A percentile compares a stretch with the other conserved stretches of the same genome.
Conservation (phyloP, 2,329 filamentous ascomycete species). For the Diaporthe sp. region DNA sequence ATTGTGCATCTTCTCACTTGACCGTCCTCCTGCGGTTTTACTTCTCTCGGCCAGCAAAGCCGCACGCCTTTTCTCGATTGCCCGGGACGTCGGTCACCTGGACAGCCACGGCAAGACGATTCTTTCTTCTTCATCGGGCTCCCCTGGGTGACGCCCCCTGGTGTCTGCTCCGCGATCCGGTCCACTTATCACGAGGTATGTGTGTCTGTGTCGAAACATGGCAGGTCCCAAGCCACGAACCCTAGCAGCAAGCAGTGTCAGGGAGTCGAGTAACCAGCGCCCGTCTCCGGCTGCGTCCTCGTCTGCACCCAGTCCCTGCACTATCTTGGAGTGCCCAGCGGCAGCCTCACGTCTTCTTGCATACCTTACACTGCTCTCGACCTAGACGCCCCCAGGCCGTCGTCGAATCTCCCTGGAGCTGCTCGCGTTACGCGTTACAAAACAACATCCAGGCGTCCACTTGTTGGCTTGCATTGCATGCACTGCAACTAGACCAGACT, state of each 20-base stretch:
- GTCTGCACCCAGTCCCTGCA: constrained; percentile 38
- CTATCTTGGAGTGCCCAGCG: constrained; percentile 38
- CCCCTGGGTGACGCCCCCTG: neutral
- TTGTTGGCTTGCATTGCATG: constrained; percentile 19
- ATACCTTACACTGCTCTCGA: constrained; percentile 34
- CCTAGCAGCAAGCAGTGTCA: constrained; percentile 10
- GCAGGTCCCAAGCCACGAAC: constrained; percentile 15
- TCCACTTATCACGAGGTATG: constrained; percentile 8
- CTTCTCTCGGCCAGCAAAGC: constrained; percentile 12
- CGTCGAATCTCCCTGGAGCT: constrained; percentile 28
- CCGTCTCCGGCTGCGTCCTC: constrained; percentile 17
- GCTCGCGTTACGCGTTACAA: constrained; percentile 20
- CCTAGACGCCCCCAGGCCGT: constrained; percentile 39
- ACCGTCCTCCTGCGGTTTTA: constrained; percentile 12
- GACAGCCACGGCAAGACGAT: constrained; percentile 3
- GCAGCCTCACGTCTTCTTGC: constrained; percentile 38
- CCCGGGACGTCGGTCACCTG: constrained; percentile 16
- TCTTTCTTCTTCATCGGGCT: constrained; percentile 1
- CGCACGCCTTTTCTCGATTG: neutral
- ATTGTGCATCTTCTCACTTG: constrained; percentile 30
- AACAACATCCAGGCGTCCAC: neutral
- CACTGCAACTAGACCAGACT: constrained; percentile 8
- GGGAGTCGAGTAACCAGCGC: constrained; percentile 28
- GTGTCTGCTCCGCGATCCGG: neutral
- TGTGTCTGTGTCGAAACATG: neutral